Evolutionary conservation across 1,139 yeast genomes (phyloP).

Genomic region (Hyphopichia fennica): DNA sequence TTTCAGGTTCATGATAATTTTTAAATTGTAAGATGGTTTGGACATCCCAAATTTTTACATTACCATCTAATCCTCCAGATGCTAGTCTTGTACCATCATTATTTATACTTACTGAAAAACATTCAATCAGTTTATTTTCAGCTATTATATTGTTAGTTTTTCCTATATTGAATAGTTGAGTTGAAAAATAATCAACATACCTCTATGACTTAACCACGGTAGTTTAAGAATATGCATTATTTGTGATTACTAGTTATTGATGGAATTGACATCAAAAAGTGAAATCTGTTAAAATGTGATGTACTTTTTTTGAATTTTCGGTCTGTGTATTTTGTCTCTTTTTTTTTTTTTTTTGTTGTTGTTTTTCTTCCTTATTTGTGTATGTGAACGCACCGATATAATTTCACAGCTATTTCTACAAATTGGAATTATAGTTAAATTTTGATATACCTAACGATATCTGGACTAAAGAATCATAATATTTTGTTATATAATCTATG

Average conservation of each 20-base stretch:
- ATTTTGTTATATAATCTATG: too few species aligned
- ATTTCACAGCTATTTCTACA: not conserved
- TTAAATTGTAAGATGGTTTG: constrained; percentile 29
- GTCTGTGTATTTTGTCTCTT: not conserved
- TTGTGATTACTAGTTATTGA: not conserved
- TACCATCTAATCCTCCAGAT: constrained; percentile 95
- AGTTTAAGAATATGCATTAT: constrained; percentile 74
- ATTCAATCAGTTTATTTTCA: constrained; percentile 78
- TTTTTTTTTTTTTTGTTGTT: not conserved
- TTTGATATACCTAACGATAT: too few species aligned
- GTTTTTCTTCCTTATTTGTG: not conserved
- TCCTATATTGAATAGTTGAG: not conserved
- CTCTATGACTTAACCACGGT: constrained; percentile 79
- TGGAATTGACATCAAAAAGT: too few species aligned
- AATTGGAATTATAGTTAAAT: too few species aligned
- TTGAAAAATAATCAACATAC: constrained; percentile 32
- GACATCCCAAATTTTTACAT: constrained; percentile 87
- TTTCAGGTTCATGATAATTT: constrained; percentile 7
- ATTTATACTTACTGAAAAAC: constrained; percentile 79
- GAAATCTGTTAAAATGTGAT: too few species aligned
- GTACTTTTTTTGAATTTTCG: not conserved
- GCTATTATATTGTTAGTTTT: constrained; percentile 35
- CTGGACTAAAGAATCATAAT: too few species aligned
- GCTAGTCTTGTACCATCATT: constrained; percentile 85
- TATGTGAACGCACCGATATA: not conserved